These are phyloP conservation scores for Fusarium austroafricanum DNA, from an alignment of 2,329 filamentous ascomycete genomes.

Conservation along the genomic window DNA sequence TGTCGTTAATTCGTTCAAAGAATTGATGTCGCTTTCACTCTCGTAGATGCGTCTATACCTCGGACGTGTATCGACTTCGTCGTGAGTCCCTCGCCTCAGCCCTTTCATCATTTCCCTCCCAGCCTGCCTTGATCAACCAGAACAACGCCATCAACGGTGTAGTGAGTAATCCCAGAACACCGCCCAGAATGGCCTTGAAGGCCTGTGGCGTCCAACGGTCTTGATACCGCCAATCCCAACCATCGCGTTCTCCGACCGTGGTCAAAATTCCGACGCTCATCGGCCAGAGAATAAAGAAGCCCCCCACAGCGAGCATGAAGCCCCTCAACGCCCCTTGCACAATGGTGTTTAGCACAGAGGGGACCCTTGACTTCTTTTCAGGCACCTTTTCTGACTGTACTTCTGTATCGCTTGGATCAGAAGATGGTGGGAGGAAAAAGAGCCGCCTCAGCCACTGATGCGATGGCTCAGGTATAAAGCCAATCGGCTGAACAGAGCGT, in stretches of 20 bases:
- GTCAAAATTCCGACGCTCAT: slow-evolving; percentile 58
- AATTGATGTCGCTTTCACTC: not conserved
- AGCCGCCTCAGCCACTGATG: slow-evolving; percentile 54
- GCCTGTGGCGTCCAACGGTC: slow-evolving; percentile 59
- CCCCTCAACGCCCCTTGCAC: slow-evolving; percentile 47
- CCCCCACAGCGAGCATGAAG: slow-evolving; percentile 47
- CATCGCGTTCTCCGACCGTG: slow-evolving; percentile 50
- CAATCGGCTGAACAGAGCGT: slow-evolving; percentile 60
- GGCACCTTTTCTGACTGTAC: slow-evolving; percentile 1
- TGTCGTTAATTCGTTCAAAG: not conserved
- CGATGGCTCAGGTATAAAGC: slow-evolving; percentile 55
- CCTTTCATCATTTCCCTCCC: slow-evolving; percentile 46
- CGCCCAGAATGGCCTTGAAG: slow-evolving; percentile 64
- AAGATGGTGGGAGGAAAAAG: slow-evolving; percentile 31
- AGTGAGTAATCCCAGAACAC: slow-evolving; percentile 57
- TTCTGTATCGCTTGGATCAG: not conserved
- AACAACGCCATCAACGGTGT: slow-evolving; percentile 62
- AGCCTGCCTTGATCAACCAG: slow-evolving; percentile 63
- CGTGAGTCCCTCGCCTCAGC: slow-evolving; percentile 16
- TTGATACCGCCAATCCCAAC: slow-evolving; percentile 58
- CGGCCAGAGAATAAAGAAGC: slow-evolving; percentile 59
- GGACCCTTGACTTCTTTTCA: not conserved
- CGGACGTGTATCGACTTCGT: not conserved
- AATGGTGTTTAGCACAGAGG: slow-evolving; percentile 26
- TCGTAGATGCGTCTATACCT: not conserved